A percentile compares a stretch with the other conserved stretches of the same genome.
Evolutionary conservation across 1,139 yeast genomes (phyloP).

Genomic region (Debaryomyces robertsiae): DNA sequence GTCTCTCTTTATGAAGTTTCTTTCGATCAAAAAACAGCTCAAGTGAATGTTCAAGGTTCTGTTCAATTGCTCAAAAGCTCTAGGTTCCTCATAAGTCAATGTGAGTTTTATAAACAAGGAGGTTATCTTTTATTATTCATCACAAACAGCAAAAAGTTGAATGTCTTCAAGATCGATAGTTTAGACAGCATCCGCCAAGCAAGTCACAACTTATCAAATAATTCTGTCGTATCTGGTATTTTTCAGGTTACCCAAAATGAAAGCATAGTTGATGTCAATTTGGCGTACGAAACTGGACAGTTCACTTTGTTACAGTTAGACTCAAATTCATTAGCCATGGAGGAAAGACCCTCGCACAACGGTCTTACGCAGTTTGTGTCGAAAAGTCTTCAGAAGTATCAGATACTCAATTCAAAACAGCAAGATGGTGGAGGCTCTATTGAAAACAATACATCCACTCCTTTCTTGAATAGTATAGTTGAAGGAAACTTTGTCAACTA

Average conservation of each 20-base stretch:
- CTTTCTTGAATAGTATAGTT: slow-evolving; percentile 24
- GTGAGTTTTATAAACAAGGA: slow-evolving; percentile 3
- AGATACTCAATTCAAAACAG: slow-evolving; percentile 26
- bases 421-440: slow-evolving; percentile 19
- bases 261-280: slow-evolving; percentile 11
- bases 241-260: slow-evolving; percentile 1
- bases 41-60: neutral
- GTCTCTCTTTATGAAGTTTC: slow-evolving; percentile 15
- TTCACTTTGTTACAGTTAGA: slow-evolving; percentile 23
- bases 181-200: neutral
- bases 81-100: slow-evolving; percentile 12
- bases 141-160: slow-evolving; percentile 13
- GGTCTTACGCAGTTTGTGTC: slow-evolving; percentile 22
- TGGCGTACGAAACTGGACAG: slow-evolving; percentile 34
- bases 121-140: slow-evolving; percentile 11
- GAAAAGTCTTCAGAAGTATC: slow-evolving; percentile 29
- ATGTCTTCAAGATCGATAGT: slow-evolving; percentile 7
- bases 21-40: slow-evolving; percentile 9
- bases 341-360: slow-evolving; percentile 17
- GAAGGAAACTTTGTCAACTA: slow-evolving; percentile 34
- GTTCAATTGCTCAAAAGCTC: slow-evolving; percentile 8
- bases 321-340: slow-evolving; percentile 11
- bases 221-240: slow-evolving; percentile 12
- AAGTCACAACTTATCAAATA: neutral
- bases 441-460: slow-evolving; percentile 16